These are phyloP conservation scores for Nigrospora sphaerica DNA, from an alignment of 2,329 filamentous ascomycete species.

Conservation along the genomic window DNA sequence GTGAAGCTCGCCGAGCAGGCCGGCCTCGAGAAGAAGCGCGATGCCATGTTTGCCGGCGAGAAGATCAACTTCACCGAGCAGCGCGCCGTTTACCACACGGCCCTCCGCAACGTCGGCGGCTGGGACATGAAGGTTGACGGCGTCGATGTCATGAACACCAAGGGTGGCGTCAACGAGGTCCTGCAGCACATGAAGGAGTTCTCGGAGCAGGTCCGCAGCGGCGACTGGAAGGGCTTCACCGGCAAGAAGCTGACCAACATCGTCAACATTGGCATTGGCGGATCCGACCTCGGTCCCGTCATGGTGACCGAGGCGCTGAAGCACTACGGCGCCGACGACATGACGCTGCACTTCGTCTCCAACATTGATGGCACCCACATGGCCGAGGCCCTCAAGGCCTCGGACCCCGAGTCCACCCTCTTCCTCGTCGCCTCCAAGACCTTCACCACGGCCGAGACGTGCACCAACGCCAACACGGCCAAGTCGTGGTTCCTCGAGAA, in stretches of 20 bases:
- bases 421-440: conserved; percentile 99
- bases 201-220: conserved; percentile 87
- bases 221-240: conserved; percentile 93
- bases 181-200: conserved; percentile 98
- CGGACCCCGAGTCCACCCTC: conserved; percentile 95
- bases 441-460: conserved; percentile 96
- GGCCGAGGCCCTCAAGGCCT: conserved; percentile 80
- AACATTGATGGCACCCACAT: conserved; percentile 99
- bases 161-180: conserved; percentile 83
- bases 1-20: conserved; percentile 89
- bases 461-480: conserved; percentile 93
- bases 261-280: conserved; percentile 96
- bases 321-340: conserved; percentile 78
- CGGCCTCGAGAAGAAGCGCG: conserved; percentile 83
- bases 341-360: conserved; percentile 95
- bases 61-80: conserved; percentile 99
- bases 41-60: conserved; percentile 95
- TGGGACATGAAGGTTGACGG: conserved; percentile 81
- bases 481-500: conserved; percentile 95
- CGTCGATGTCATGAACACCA: conserved; percentile 82
- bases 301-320: conserved; percentile 99
- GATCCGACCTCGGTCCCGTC: conserved; percentile 94
- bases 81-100: conserved; percentile 91
- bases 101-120: conserved; percentile 82
- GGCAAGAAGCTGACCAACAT: conserved; percentile 97